phyloP scores from a whole-genome alignment of 192 early-diverging fungal species.

The Entomortierella chlamydospora region DNA sequence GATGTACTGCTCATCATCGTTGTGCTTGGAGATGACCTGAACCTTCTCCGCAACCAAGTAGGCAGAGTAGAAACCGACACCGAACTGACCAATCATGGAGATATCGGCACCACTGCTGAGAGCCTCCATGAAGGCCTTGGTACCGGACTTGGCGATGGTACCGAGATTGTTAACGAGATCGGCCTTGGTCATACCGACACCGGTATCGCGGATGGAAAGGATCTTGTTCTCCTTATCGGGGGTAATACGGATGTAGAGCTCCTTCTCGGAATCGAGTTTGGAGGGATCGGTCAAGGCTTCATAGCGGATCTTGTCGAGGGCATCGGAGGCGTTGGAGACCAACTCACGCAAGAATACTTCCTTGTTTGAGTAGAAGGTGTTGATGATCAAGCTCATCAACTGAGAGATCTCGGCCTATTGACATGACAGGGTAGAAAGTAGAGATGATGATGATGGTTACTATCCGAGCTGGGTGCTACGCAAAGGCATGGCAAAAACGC shows the following conservation, averaged over 20 bases:
- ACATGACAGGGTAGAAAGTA: conserved; percentile 87
- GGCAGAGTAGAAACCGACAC: conserved; percentile 99
- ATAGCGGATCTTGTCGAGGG: conserved; percentile 98
- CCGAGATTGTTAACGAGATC: conserved; percentile 96
- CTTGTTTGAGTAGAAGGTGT: conserved; percentile 98
- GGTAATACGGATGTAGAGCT: conserved; percentile 92
- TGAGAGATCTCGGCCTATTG: conserved; percentile 98
- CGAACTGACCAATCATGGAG: conserved; percentile 99
- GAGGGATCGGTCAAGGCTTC: conserved; percentile 92
- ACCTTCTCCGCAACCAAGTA: conserved; percentile 99
- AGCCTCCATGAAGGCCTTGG: conserved; percentile 99
- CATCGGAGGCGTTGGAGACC: conserved; percentile 90
- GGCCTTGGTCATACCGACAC: conserved; percentile 94
- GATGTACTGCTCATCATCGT: conserved; percentile 95
- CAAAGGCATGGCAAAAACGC: too few relatives aligned
- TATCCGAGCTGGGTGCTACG: too few relatives aligned
- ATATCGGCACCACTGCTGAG: conserved; percentile 94
- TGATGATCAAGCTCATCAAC: conserved; percentile 99
- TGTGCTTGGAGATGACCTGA: conserved; percentile 93
- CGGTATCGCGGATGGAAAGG: conserved; percentile 87
- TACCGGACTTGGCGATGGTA: conserved; percentile 99
- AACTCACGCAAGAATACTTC: conserved; percentile 98
- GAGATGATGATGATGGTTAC: neutral
- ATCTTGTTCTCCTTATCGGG: conserved; percentile 88
- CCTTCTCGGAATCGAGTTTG: conserved; percentile 89